A percentile compares a stretch with the other conserved stretches of the same genome.
Evolutionary conservation across 345 rosid species (phyloP).

Genomic region (Viola odorata): DNA sequence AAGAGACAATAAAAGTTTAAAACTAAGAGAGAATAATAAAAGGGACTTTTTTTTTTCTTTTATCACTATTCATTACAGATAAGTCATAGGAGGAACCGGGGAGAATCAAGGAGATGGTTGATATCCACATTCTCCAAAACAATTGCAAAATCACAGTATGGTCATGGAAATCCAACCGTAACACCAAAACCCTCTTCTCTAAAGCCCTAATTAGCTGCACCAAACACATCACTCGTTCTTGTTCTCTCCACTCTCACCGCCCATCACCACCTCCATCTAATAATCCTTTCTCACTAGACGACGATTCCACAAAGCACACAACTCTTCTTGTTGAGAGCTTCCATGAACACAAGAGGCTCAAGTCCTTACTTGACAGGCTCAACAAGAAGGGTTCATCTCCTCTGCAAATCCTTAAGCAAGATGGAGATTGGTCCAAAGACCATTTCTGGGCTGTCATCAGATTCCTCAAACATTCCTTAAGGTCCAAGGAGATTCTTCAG

Average conservation of each 20-base stretch:
- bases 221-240: not conserved
- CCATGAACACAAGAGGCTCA: slow-evolving; percentile 39
- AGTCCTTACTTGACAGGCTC: slow-evolving; percentile 35
- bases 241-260: not conserved
- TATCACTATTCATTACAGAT: too few species aligned
- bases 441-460: slow-evolving; percentile 55
- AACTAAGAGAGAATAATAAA: too few species aligned
- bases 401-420: slow-evolving; percentile 42
- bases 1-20: too few species aligned
- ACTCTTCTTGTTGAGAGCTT: slow-evolving; percentile 39
- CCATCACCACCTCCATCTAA: not conserved
- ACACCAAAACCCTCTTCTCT: not conserved
- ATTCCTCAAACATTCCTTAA: slow-evolving; percentile 45
- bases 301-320: slow-evolving; percentile 23
- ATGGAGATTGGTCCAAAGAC: slow-evolving; percentile 61
- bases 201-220: not conserved
- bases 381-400: slow-evolving; percentile 33
- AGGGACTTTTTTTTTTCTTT: too few species aligned
- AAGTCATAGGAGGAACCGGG: too few species aligned
- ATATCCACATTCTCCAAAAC: too few species aligned
- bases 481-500: slow-evolving; percentile 41
- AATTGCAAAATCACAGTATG: not conserved
- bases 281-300: not conserved
- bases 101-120: too few species aligned
- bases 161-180: not conserved